A percentile compares a stretch with the other conserved stretches of the same genome.
Evolutionary conservation across 306 rosid species (phyloP).

Genomic region (Acacia confusa): DNA sequence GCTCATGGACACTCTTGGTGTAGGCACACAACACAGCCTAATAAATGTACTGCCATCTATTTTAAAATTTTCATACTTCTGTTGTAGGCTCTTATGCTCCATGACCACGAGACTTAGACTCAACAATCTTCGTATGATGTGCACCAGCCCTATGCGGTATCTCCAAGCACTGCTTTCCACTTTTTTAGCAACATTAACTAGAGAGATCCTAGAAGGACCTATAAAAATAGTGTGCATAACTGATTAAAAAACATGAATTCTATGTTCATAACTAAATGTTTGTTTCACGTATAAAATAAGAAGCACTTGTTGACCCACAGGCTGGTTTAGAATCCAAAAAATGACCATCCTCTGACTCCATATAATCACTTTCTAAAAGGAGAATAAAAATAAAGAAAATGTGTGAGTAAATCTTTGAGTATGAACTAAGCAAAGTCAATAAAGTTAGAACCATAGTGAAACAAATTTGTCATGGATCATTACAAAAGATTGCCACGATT

Average conservation of each 20-base stretch:
- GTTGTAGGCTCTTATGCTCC: no score
- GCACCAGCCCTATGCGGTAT: constrained; percentile 35
- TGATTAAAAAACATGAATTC: not conserved
- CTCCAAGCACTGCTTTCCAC: constrained; percentile 58
- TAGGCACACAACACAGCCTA: no score
- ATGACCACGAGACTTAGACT: no score
- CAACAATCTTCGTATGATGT: no score
- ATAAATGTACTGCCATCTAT: no score
- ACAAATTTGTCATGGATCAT: constrained; percentile 15
- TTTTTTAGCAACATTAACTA: constrained; percentile 36
- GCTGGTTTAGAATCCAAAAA: constrained; percentile 39
- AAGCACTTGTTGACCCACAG: constrained; percentile 40
- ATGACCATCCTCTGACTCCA: constrained; percentile 45
- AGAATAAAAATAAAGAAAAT: not conserved
- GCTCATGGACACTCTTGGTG: no score
- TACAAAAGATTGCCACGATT: not conserved
- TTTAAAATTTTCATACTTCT: no score
- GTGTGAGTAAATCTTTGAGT: not conserved
- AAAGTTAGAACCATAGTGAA: not conserved
- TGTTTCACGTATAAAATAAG: constrained; percentile 11
- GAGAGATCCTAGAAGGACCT: constrained; percentile 46
- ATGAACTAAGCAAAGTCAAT: not conserved
- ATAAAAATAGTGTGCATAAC: constrained; percentile 20
- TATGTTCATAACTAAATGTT: constrained; percentile 1
- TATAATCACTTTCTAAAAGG: constrained; percentile 39